Conservation (phyloP, 2,329 filamentous ascomycete genomes). For the Trichophyton benhamiae region DNA sequence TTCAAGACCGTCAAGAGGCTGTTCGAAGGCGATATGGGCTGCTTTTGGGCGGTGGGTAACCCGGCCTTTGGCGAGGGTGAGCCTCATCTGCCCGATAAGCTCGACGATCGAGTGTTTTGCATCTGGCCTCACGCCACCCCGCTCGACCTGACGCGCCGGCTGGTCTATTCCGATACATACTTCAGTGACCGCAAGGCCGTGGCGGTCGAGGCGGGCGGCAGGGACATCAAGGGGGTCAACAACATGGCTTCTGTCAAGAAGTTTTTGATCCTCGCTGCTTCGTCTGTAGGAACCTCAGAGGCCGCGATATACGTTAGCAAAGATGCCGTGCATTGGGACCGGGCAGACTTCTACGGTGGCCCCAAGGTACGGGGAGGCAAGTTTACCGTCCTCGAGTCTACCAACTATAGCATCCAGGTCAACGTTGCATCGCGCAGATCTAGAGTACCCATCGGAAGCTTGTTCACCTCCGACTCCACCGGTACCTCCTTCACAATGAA, state of each 20-base stretch:
- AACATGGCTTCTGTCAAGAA: slow-evolving; percentile 76
- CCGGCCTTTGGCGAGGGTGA: slow-evolving; percentile 46
- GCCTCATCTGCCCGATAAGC: slow-evolving; percentile 47
- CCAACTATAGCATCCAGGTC: slow-evolving; percentile 94
- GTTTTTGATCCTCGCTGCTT: slow-evolving; percentile 72
- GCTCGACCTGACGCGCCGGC: slow-evolving; percentile 52
- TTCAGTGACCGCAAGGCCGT: slow-evolving; percentile 49
- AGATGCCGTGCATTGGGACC: slow-evolving; percentile 76
- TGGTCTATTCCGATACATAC: slow-evolving; percentile 72
- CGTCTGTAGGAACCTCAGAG: slow-evolving; percentile 69
- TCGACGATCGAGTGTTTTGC: slow-evolving; percentile 65
- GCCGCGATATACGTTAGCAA: slow-evolving; percentile 83
- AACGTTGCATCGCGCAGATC: slow-evolving; percentile 52
- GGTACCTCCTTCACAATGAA: slow-evolving; percentile 93
- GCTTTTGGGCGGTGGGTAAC: slow-evolving; percentile 75
- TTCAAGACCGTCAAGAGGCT: slow-evolving; percentile 60
- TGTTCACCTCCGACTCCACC: slow-evolving; percentile 95
- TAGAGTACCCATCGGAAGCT: slow-evolving; percentile 58
- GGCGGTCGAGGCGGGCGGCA: slow-evolving; percentile 63
- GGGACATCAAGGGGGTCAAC: slow-evolving; percentile 65
- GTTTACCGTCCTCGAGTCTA: slow-evolving; percentile 90
- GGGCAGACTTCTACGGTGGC: slow-evolving; percentile 72
- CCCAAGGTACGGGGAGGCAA: slow-evolving; percentile 74
- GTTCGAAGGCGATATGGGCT: slow-evolving; percentile 57
- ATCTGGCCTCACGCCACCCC: slow-evolving; percentile 32